Evolutionary conservation across 192 early-diverging fungal genomes (phyloP).

Genomic region (Pilobolus umbonatus): DNA sequence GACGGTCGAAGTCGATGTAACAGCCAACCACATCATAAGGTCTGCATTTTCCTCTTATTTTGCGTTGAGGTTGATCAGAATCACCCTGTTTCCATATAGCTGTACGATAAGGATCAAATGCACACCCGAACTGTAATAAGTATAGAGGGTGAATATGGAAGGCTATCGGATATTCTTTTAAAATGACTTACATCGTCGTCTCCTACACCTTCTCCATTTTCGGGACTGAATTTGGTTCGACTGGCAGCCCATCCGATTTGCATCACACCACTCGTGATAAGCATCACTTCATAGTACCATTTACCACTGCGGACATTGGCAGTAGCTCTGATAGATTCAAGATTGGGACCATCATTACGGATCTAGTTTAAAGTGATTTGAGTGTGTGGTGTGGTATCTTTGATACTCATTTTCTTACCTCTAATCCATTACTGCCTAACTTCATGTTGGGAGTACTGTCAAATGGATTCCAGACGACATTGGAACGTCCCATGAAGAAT

Average conservation of each 20-base stretch:
- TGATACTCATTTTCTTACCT: constrained; percentile 18
- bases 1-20: constrained; percentile 61
- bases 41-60: constrained; percentile 48
- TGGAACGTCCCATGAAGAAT: constrained; percentile 23
- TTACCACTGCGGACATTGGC: constrained; percentile 52
- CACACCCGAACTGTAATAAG: constrained; percentile 55
- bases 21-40: constrained; percentile 47
- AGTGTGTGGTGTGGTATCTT: background rate
- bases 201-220: constrained; percentile 75
- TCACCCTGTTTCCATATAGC: constrained; percentile 63
- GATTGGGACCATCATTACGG: constrained; percentile 72
- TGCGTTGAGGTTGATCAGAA: constrained; percentile 36
- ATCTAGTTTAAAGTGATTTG: constrained; percentile 36
- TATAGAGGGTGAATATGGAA: background rate
- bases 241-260: constrained; percentile 76
- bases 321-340: constrained; percentile 66
- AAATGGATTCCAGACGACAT: constrained; percentile 46
- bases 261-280: constrained; percentile 69
- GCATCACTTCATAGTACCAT: constrained; percentile 68
- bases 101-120: constrained; percentile 69
- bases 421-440: constrained; percentile 44
- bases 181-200: constrained; percentile 48
- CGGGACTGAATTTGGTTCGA: constrained; percentile 63
- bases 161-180: background rate
- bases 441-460: constrained; percentile 54